These are phyloP conservation scores for Omphalotus guepiniiformis DNA, from an alignment of 768 basidiomycete species.

Conservation along the genomic window DNA sequence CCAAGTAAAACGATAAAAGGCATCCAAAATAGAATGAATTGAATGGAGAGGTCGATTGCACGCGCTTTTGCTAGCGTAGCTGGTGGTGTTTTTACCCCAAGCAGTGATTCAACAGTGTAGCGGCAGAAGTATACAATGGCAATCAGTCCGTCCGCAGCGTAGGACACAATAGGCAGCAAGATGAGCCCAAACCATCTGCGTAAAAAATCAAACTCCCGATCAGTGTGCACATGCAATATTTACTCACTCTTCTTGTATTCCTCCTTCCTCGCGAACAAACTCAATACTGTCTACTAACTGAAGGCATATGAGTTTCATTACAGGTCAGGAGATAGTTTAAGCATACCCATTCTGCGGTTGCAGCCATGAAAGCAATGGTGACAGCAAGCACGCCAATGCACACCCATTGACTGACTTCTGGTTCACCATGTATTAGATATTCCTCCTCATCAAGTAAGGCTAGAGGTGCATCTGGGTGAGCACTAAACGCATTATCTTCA, in stretches of 20 bases:
- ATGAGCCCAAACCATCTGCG: constrained; percentile 75
- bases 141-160: constrained; percentile 65
- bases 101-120: constrained; percentile 34
- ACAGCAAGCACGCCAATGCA: constrained; percentile 49
- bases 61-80: constrained; percentile 59
- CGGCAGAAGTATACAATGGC: constrained; percentile 55
- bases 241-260: constrained; percentile 51
- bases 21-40: constrained; percentile 79
- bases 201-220: no score
- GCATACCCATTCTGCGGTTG: constrained; percentile 70
- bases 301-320: not conserved
- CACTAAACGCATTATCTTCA: constrained; percentile 39
- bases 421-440: constrained; percentile 33
- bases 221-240: not conserved
- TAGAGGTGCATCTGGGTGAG: constrained; percentile 40
- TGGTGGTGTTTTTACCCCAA: constrained; percentile 40
- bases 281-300: constrained; percentile 67
- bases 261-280: constrained; percentile 36
- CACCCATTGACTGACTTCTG: constrained; percentile 60
- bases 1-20: constrained; percentile 64
- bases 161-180: constrained; percentile 68
- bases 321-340: not conserved
- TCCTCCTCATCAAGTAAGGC: constrained; percentile 38
- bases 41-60: constrained; percentile 75
- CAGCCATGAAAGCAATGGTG: constrained; percentile 58